A percentile compares a stretch with the other conserved stretches of the same genome.
These are phyloP conservation scores for Malassezia globosa DNA, from an alignment of 1,284 basidiomycete genomes.

Conservation along the genomic window DNA sequence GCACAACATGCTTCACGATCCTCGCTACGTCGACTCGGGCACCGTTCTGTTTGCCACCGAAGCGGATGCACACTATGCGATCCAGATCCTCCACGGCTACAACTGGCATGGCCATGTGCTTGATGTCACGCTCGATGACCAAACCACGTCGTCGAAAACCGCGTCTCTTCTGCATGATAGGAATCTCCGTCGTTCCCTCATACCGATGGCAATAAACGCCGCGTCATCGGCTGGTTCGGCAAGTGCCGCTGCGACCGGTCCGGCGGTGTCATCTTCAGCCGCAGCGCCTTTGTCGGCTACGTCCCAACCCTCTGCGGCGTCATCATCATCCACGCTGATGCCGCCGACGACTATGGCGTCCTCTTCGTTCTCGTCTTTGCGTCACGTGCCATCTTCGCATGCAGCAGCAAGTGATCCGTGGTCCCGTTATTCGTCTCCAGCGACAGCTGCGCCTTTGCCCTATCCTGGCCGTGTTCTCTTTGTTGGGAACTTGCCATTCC, in stretches of 20 bases:
- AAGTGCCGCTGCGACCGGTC: not conserved
- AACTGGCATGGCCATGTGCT: constrained; percentile 45
- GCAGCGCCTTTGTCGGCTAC: not conserved
- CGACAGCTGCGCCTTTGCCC: constrained; percentile 7
- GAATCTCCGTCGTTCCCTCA: not conserved
- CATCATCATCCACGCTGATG: not conserved
- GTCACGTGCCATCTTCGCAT: not conserved
- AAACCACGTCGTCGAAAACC: not conserved
- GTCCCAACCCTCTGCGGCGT: too few species aligned
- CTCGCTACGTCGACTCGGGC: constrained; percentile 23
- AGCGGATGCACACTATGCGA: constrained; percentile 47
- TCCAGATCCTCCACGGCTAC: constrained; percentile 48
- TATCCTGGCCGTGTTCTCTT: constrained; percentile 44
- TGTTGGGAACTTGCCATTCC: constrained; percentile 44
- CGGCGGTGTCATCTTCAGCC: not conserved
- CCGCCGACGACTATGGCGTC: not conserved
- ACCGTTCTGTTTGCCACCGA: constrained; percentile 44
- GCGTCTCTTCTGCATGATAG: too few species aligned
- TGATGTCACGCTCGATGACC: constrained; percentile 24
- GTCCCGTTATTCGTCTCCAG: not conserved
- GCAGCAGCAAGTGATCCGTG: too few species aligned
- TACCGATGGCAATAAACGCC: not conserved
- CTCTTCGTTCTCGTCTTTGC: not conserved
- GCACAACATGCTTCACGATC: constrained; percentile 32
- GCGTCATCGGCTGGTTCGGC: not conserved